These are phyloP conservation scores for Fusarium bactridioides DNA, from an alignment of 2,329 filamentous ascomycete genomes.

Conservation along the genomic window DNA sequence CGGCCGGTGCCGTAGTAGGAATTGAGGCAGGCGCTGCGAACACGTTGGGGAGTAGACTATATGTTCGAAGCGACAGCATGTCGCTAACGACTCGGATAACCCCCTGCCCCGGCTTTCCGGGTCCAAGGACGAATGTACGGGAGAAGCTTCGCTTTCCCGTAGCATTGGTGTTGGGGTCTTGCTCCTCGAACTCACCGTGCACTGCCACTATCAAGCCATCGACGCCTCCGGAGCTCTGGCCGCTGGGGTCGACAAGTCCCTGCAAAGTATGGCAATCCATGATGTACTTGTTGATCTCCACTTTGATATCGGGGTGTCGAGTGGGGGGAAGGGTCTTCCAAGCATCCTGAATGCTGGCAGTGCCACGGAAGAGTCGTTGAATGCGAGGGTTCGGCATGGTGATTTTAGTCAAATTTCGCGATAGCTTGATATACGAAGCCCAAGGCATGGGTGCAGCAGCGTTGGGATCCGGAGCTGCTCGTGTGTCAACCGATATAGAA, in stretches of 20 bases:
- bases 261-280: slow-evolving; percentile 82
- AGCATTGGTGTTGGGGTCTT: slow-evolving; percentile 63
- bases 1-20: slow-evolving; percentile 38
- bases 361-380: slow-evolving; percentile 71
- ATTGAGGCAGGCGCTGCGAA: slow-evolving; percentile 44
- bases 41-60: slow-evolving; percentile 59
- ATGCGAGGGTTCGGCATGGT: slow-evolving; percentile 66
- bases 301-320: slow-evolving; percentile 74
- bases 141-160: slow-evolving; percentile 80
- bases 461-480: slow-evolving; percentile 58
- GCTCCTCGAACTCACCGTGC: slow-evolving; percentile 86
- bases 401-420: slow-evolving; percentile 79
- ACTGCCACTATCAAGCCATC: slow-evolving; percentile 80
- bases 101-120: slow-evolving; percentile 70
- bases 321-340: slow-evolving; percentile 78
- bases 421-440: slow-evolving; percentile 78
- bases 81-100: slow-evolving; percentile 81
- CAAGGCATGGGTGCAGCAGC: slow-evolving; percentile 63
- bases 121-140: slow-evolving; percentile 80
- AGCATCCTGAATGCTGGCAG: slow-evolving; percentile 68
- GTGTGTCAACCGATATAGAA: slow-evolving; percentile 76
- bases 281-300: slow-evolving; percentile 76
- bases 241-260: slow-evolving; percentile 73
- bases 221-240: slow-evolving; percentile 70
- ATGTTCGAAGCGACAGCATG: slow-evolving; percentile 76